Evolutionary conservation across 1,139 yeast genomes (phyloP).

Genomic region (Lodderomyces pseudojiufengensis): DNA sequence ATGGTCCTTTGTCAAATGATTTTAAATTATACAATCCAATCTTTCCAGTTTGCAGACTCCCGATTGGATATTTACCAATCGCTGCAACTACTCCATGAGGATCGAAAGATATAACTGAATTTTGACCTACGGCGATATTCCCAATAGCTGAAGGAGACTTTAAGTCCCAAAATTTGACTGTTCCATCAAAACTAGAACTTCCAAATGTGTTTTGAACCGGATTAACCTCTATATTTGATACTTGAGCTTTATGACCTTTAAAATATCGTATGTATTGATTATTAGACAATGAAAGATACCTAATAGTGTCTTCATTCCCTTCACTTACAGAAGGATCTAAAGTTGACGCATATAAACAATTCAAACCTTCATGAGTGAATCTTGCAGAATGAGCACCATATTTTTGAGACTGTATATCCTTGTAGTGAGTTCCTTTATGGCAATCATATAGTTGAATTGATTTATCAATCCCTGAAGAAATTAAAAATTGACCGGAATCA

Average conservation of each 20-base stretch:
- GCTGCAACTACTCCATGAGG: constrained; percentile 83
- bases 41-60: constrained; percentile 29
- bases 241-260: constrained; percentile 78
- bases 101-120: constrained; percentile 66
- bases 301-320: constrained; percentile 50
- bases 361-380: constrained; percentile 73
- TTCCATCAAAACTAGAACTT: constrained; percentile 70
- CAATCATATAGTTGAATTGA: constrained; percentile 81
- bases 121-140: constrained; percentile 53
- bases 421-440: constrained; percentile 60
- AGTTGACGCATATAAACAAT: constrained; percentile 83
- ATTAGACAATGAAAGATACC: constrained; percentile 74
- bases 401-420: constrained; percentile 76
- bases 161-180: constrained; percentile 86
- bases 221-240: constrained; percentile 66
- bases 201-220: constrained; percentile 69
- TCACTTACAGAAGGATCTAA: constrained; percentile 19
- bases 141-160: constrained; percentile 63
- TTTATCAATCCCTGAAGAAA: constrained; percentile 80
- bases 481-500: constrained; percentile 73
- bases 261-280: constrained; percentile 82
- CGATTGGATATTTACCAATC: constrained; percentile 44
- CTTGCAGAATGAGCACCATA: constrained; percentile 88
- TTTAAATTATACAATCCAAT: constrained; percentile 62
- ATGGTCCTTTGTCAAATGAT: constrained; percentile 53